Evolutionary conservation across 805 yeast species (phyloP), one percentile per base, ranked within the genome.

Genomic region (Maudiozyma barnettii): DNA sequence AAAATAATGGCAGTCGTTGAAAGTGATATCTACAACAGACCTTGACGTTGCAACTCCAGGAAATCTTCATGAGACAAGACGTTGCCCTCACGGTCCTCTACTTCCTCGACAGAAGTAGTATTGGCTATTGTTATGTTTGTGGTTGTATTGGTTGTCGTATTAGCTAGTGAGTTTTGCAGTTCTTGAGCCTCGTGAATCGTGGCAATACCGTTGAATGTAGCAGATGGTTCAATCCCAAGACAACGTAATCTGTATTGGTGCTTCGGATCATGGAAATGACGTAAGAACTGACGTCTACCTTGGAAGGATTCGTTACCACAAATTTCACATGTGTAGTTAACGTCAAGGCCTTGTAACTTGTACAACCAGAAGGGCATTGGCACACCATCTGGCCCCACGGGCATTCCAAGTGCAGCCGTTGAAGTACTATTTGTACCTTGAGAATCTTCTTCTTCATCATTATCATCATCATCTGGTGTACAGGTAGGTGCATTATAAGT

Each of bases 341-440:
- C 74, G 47, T 84, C 84, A 10, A 90, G 70, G 0, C 99, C 99
- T 57, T 88, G 89, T 41, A 90, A 69, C 63, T 90, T 93, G 72
- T 79, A 90, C 26, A 93, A 70, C 99, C 99, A 93, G 46, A 74
- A 79, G 1, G 99, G 99, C 26, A 93, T 87, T 0, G 97, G 97
- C 38, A 74, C 76, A 0, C 97, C 97, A 64, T 90, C 97, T 18
- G 85, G 76, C 0, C 95, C 98, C 0, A 86, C 45, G 0, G 96
- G 95, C 47, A 86, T 63, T 47, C 82, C 77, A 47, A 77, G 68
- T 3, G 53, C 41, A 26, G 10, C 30, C 9, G 47, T 47, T 13
- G 42, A 6, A 48, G 36, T 9, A 45, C 5, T 22, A 12, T 35
- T 18, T 40, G 14, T 29, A 16, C 3, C 30, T 13, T 21, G 65